Conservation (phyloP, 805 yeast genomes). For the Komagataella pseudopastoris region DNA sequence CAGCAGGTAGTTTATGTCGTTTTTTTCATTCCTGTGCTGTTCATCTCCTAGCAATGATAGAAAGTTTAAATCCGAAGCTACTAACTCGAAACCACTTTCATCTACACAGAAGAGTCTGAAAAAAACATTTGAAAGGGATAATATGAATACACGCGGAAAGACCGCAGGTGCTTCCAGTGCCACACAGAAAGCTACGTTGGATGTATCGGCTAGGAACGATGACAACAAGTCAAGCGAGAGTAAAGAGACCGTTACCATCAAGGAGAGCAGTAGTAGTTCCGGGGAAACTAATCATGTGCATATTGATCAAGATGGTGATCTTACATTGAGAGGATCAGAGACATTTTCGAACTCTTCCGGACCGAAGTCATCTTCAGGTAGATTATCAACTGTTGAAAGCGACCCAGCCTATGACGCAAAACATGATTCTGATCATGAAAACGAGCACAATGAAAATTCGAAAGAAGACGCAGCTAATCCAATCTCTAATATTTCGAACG, state of each 20-base stretch:
- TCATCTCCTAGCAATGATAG: neutral
- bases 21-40: neutral
- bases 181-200: neutral
- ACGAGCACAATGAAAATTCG: neutral
- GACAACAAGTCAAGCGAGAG: neutral
- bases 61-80: neutral
- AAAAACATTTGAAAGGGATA: neutral
- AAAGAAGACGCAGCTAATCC: neutral
- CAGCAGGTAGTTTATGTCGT: neutral
- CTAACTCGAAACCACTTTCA: neutral
- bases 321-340: neutral
- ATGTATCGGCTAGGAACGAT: neutral
- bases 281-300: neutral
- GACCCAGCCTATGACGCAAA: neutral
- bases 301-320: neutral
- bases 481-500: neutral
- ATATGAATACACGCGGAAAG: neutral
- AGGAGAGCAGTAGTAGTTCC: neutral
- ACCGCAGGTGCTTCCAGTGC: neutral
- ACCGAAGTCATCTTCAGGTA: neutral
- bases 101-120: neutral
- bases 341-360: neutral
- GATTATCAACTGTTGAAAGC: neutral
- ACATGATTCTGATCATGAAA: neutral
- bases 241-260: neutral